Percentiles rank a stretch among this genome's conserved stretches.
Conservation (phyloP, 306 rosid genomes). For the Quercus rubra region DNA sequence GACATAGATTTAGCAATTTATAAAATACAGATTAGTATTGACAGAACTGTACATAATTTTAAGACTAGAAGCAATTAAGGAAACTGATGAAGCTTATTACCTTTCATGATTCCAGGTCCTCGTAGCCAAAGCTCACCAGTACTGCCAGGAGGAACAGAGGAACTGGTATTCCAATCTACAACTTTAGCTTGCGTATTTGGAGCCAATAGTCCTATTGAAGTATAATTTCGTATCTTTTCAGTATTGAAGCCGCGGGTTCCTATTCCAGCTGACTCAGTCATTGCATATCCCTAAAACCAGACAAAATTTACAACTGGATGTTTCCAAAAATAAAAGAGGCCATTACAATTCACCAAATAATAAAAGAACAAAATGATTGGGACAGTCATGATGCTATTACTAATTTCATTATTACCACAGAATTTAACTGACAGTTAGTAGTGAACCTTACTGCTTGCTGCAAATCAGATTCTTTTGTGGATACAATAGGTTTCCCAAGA, state of each 20-base stretch:
- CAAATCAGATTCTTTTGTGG: neutral
- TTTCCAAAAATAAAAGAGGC: neutral
- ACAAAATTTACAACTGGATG: neutral
- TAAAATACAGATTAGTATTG: neutral
- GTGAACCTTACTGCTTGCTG: neutral
- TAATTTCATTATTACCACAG: neutral
- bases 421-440: neutral
- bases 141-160: constrained; percentile 66
- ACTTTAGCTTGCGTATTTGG: constrained; percentile 90
- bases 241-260: constrained; percentile 87
- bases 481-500: neutral
- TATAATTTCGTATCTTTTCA: constrained; percentile 43
- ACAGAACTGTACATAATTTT: neutral
- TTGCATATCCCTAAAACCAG: constrained; percentile 70
- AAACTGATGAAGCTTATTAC: constrained; percentile 28
- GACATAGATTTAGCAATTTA: neutral
- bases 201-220: constrained; percentile 79
- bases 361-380: constrained; percentile 15
- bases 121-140: constrained; percentile 84
- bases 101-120: constrained; percentile 77
- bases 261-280: constrained; percentile 87
- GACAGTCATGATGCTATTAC: neutral
- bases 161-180: constrained; percentile 55
- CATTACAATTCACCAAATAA: neutral
- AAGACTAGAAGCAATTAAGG: neutral